Base-by-base conservation (phyloP, 352 stramenopile genomes). In the Thalassiosira delicatula region DNA sequence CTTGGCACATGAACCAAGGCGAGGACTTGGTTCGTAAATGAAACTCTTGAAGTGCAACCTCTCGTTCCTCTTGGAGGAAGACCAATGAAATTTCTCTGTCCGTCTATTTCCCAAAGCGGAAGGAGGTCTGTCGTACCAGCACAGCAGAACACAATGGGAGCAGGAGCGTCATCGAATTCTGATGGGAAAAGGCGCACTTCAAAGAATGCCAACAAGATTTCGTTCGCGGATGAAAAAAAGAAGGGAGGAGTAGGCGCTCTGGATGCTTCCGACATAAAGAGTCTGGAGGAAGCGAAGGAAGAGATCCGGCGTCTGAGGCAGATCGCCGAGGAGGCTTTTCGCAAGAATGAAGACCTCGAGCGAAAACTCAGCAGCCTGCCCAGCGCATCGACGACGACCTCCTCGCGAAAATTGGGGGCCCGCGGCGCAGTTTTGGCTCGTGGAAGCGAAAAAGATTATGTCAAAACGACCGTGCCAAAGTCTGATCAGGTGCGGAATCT, bases 401-500 rank as follows among this genome's bases (percentile, higher is more conserved):
- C 79, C 8, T 57, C 40, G 5, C 44, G 56, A 54, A 62, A 67
- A 21, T 79, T 76, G 21, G 67, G 81, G 42, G 81, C 81, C 32
- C 69, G 74, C 9, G 74, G 74, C 49, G 81, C 74, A 74, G 84
- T 89, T 32, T 76, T 87, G 69, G 83, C 66, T 49, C 71, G 66
- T 33, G 49, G 66, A 49, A 76, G 46, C 44, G 75, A 87, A 12
- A 84, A 78, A 30, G 59, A 77, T 19, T 88, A 85, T 54, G 66
- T 78, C 59, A 88, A 85, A 57, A 71, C n/a, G 23, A 59, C 60
- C n/a, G 70, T 93, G 33, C 88, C 84, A 8, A 96, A 96, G 73
- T 89, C 82, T 1, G 68, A 90, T 19, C 40, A 79, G 9, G 88
- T 90, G 29, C 60, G 80, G 33, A 87, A 91, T 46, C 82, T 94